Evolutionary conservation across 1,139 yeast species (phyloP), one percentile per base, ranked within the genome.

Genomic region (Geotrichum phurueaensis): DNA sequence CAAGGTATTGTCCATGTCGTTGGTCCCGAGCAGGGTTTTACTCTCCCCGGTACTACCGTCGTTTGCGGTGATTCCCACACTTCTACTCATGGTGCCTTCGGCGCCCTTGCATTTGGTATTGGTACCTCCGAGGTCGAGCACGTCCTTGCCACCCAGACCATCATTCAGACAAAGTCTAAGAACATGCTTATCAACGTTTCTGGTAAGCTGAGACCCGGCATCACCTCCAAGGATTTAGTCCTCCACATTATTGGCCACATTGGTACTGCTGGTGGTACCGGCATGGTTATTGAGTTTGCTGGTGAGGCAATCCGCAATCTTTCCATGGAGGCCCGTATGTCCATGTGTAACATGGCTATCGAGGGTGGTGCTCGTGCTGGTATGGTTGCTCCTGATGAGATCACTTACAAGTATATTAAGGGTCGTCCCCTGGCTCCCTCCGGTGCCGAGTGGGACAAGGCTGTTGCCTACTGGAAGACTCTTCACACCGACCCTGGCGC

Each of bases 301-400:
- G 99, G 99, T 74, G 84, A 87, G 67, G 97, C 98, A 62, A 90
- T 94, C 69, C 89, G 87, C 73, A 83, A 81, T 64, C 82, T 94
- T 65, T 85, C 96, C 45, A 90, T 94, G 94, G 99, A 94, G 78
- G 97, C 98, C n/a, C 85, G 99, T 78, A 94, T 94, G 99, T 91
- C 98, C 58, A 94, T 94, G 78, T 94, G 99, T 82, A 94, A 94
- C 75, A 94, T 94, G 99, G 86, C 97, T 54, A 92, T 94, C 69
- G 99, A 94, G 78, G 99, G 87, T 62, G 99, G 99, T 78, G 99
- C 99, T 33, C 87, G 99, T 78, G 99, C 99, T 27, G 99, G 99
- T 77, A 90, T 94, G 97, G 92, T 94, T 72, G 89, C 87, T 66
- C 99, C 99, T 13, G 99, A 94, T 73, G 87, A 91, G 66, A 84